Conservation (phyloP, 2,329 filamentous ascomycete genomes). For the Penicillium sp. region DNA sequence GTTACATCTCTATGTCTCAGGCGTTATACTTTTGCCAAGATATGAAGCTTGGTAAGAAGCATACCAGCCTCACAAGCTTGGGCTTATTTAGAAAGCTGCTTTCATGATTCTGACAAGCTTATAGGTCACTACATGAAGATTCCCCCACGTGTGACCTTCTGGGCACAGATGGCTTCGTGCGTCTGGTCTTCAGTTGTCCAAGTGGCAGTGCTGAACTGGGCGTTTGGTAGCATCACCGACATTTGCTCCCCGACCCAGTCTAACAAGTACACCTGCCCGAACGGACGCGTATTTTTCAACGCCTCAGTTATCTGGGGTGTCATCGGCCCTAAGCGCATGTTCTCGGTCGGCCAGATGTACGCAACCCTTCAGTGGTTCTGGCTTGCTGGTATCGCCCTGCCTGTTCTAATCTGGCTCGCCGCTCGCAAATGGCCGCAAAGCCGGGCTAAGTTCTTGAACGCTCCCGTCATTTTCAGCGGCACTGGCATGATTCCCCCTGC, state of each 20-base stretch:
- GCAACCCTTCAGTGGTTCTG: conserved; percentile 67
- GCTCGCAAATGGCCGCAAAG: conserved; percentile 62
- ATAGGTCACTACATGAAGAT: conserved; percentile 62
- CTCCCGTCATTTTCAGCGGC: conserved; percentile 67
- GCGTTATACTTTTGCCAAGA: conserved; percentile 65
- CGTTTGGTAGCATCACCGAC: conserved; percentile 55
- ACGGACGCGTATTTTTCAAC: conserved; percentile 63
- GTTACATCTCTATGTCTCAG: conserved; percentile 66
- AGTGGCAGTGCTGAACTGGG: conserved; percentile 47
- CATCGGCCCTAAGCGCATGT: conserved; percentile 69
- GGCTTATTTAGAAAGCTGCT: too few species aligned
- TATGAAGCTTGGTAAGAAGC: conserved; percentile 54
- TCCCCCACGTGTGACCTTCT: conserved; percentile 52
- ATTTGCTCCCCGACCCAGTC: conserved; percentile 62
- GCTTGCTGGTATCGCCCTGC: conserved; percentile 63
- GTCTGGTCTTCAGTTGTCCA: conserved; percentile 53
- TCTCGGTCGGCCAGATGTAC: conserved; percentile 63
- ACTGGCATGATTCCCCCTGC: conserved; percentile 65
- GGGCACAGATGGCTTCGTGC: conserved; percentile 51
- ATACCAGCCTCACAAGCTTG: too few species aligned
- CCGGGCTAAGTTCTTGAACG: conserved; percentile 63
- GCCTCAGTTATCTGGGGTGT: conserved; percentile 71
- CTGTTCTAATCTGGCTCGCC: conserved; percentile 60
- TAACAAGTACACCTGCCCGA: conserved; percentile 59
- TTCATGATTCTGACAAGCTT: not conserved